Base-by-base conservation (phyloP, 768 basidiomycete species). In the Sporobolomyces roseus region DNA sequence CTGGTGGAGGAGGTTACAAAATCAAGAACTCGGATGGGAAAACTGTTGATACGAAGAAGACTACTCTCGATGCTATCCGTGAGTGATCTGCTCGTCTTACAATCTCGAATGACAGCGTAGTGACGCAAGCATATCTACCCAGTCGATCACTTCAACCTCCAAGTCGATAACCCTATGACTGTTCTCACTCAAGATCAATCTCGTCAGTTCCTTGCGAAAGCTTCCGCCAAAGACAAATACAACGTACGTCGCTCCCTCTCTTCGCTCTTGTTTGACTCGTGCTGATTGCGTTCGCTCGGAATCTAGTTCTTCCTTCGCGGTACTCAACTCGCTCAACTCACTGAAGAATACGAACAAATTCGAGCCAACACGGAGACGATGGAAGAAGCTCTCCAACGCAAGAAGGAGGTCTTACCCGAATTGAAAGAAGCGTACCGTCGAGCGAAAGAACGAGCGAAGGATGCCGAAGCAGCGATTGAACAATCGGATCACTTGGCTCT, bases 291-390 rank as follows among this genome's bases (percentile, higher is more conserved):
- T 13, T 38, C 35, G 35, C 36, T n/a, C 96, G 96, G 83, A 83
- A 93, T 48, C 0, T 72, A 94, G 92, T 92, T 97, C 79, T 98
- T 98, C 84, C 84, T 98, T 38, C 85, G 86, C 41, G 96, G 96
- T 21, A 98, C 96, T 0, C 90, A 92, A 73, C 85, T 99, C 21
- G 84, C 85, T 41, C 89, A 94, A 74, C 86, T 99, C 51, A 85
- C 84, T 5, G 87, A 90, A 25, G 90, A 93, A 77, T 99, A 99
- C 75, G 85, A 88, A 38, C 81, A 83, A 1, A 88, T 91, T 70
- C 78, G 86, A 23, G 81, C 86, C 59, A 89, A 91, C 75, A 88
- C 91, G 74, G 82, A 82, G 43, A 83, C 84, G 71, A 89, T 89
- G 14, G 80, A 82, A 65, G 86, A 84, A 70, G 80, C 87, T 36